Evolutionary conservation across 768 basidiomycete genomes (phyloP), one percentile per base, ranked within the genome.

Genomic region (Mycena kentingensis): DNA sequence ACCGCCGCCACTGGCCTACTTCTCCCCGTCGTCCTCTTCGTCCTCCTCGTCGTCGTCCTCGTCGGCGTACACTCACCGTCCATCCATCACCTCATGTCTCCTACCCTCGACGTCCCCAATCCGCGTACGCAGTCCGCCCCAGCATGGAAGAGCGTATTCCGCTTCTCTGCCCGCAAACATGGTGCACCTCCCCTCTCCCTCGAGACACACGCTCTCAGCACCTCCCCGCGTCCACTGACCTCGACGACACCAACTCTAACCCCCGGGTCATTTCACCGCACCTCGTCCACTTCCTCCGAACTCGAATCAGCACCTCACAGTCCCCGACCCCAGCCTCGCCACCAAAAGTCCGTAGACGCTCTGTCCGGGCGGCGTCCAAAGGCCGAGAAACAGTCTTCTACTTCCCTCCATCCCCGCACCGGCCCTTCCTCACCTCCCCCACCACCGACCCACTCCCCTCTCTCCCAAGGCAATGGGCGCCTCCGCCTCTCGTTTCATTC

Each of bases 401-500:
- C 69, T 12, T 65, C 63, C 31, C 52, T 61, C 11, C 68, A 70
- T 54, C 71, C 75, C 25, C 65, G 73, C 52, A 77, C 79, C 34
- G 75, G 65, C 66, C 35, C 70, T 73, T n/a, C 60, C 70, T 10
- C 65, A 75, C 49, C 63, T 73, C 54, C 67, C 77, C 60, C 74
- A 78, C 54, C 75, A 79, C 31, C 79, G 79, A 31, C 63, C 76
- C 2, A 79, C 75, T 18, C 81, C 85, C 10, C 72, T 89, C 34
- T 85, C 83, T 6, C 85, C 88, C 26, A 84, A 80, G 63, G 77
- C 80, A 19, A 81, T 91, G 71, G 77, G 84, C 45, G 84, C 85
- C 15, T 83, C 85, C 0, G 89, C 92, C 8, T 82, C 90, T 42
- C 87, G 95, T 29, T 94, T 98, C 73, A 85, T 98, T 26, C 87